These are phyloP conservation scores for Porphyrellus cyaneotinctus DNA, from an alignment of 768 basidiomycete genomes.

Conservation along the genomic window DNA sequence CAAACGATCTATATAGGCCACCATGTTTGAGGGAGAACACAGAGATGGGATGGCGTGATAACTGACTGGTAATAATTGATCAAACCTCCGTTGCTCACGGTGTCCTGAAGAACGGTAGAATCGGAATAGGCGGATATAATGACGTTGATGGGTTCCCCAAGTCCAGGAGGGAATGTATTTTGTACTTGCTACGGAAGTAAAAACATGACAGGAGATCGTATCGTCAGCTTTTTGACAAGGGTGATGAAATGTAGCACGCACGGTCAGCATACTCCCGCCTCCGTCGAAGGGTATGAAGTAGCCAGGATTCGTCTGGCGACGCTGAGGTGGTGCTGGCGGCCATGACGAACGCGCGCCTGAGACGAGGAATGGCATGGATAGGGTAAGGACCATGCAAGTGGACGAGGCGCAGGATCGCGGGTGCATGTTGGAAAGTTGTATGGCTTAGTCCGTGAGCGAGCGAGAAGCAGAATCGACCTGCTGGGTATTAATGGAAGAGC, in stretches of 20 bases:
- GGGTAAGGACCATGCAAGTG: conserved; percentile 6
- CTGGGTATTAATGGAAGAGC: background rate
- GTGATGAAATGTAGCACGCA: conserved; percentile 33
- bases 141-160: conserved; percentile 83
- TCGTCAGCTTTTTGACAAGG: background rate
- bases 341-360: conserved; percentile 1
- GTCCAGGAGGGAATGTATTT: conserved; percentile 61
- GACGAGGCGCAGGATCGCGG: background rate
- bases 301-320: conserved; percentile 36
- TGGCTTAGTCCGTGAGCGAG: background rate
- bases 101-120: conserved; percentile 57
- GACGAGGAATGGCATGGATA: conserved; percentile 12
- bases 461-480: background rate
- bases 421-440: conserved; percentile 6
- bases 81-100: conserved; percentile 62
- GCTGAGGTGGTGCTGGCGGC: conserved; percentile 12
- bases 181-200: conserved; percentile 42
- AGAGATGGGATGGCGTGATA: background rate
- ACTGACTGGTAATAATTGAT: conserved; percentile 80
- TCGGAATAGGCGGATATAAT: conserved; percentile 80
- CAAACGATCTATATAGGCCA: conserved; percentile 47
- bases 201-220: background rate
- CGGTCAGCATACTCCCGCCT: conserved; percentile 72
- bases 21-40: background rate
- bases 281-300: conserved; percentile 53